Base-by-base conservation (phyloP, 1,284 basidiomycete species). In the Moniliophthora roreri region DNA sequence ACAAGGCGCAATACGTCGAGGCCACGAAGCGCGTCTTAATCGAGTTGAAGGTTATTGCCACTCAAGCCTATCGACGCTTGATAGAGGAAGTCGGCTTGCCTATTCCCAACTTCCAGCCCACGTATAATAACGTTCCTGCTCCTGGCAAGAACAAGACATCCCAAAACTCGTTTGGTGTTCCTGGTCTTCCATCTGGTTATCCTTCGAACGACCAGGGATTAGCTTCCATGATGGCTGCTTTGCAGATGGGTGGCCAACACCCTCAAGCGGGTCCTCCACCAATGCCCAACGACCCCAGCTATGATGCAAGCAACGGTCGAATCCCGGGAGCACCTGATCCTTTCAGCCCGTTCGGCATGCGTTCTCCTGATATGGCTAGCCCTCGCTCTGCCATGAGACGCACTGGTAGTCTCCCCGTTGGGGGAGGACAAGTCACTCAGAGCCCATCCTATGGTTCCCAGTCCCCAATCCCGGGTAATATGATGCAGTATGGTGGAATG, bases 61-160 rank as follows among this genome's bases (percentile, higher is more conserved):
- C 91, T 4, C 92, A 94, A 62, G 91, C 94, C n/a, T 97, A 98
- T 67, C 85, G 94, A 55, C 83, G 92, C 50, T 77, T 98, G 46
- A 92, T 96, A 53, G 93, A 97, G 69, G 94, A 96, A 72, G 92
- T 97, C 58, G 95, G 95, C 10, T 73, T 98, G 46, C 92, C 93
- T 6, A 87, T 94, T 37, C 91, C 91, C 50, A 91, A 86, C 72
- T 85, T 89, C 71, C 87, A 90, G 68, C 85, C 89, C 8, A 84
- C 85, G 18, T 91, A 89, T 68, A 81, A 79, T 56, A 85, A 82
- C 57, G 73, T 82, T 51, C 81, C 85, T 5, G 75, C 81, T 32
- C 73, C 78, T 42, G 81, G 83, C 51, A 89, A 90, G 72, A 68
- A 74, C 50, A 89, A 89, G 69, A 75, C 77, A n/a, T 62, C 78